Conservation (phyloP, 768 basidiomycete genomes). For the Mycena latifolia region DNA sequence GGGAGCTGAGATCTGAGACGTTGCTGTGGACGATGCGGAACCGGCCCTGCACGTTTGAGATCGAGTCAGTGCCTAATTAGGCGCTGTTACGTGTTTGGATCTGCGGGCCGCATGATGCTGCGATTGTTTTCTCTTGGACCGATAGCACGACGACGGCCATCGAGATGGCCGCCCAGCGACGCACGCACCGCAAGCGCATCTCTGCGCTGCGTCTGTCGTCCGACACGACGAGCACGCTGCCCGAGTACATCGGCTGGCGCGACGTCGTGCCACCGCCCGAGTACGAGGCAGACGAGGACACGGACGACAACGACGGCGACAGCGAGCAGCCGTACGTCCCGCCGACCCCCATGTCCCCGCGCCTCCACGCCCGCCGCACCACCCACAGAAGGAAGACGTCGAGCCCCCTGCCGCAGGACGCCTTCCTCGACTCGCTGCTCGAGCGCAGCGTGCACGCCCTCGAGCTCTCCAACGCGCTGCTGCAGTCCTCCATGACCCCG, state of each 20-base stretch:
- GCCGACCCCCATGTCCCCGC: constrained; percentile 46
- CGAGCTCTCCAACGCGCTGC: constrained; percentile 85
- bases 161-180: constrained; percentile 33
- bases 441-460: constrained; percentile 88
- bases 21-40: too few relatives aligned
- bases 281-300: constrained; percentile 48
- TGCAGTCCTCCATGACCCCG: constrained; percentile 83
- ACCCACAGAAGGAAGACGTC: constrained; percentile 49
- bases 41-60: too few relatives aligned
- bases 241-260: constrained; percentile 59
- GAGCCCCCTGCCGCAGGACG: constrained; percentile 53
- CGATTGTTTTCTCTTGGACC: too few relatives aligned
- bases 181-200: constrained; percentile 66
- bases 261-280: constrained; percentile 34
- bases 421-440: constrained; percentile 80
- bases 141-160: too few relatives aligned
- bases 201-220: constrained; percentile 72
- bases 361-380: constrained; percentile 31
- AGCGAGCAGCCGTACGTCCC: constrained; percentile 46
- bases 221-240: constrained; percentile 74
- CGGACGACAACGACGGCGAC: constrained; percentile 50
- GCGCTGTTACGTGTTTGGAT: too few relatives aligned
- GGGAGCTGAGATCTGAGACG: too few relatives aligned
- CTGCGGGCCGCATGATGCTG: too few relatives aligned
- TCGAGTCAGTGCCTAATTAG: too few relatives aligned